These are phyloP conservation scores for Globisporangium uncinulatum DNA, from an alignment of 352 stramenopile species.

Conservation along the genomic window DNA sequence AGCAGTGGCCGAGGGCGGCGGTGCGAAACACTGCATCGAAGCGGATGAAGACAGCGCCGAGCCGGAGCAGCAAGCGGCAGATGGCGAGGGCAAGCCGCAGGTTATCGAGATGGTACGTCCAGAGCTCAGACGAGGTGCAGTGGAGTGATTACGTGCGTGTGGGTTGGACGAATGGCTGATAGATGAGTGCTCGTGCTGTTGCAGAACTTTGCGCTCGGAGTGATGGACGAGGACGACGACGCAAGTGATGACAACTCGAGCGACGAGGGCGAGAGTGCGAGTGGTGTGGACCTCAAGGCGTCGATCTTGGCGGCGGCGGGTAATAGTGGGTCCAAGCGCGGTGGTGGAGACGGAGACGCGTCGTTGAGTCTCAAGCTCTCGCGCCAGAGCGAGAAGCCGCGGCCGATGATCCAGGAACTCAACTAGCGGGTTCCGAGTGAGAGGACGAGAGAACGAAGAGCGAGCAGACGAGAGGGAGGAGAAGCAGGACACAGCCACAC, in stretches of 20 bases:
- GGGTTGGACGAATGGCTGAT: too few species aligned
- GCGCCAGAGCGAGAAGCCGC: constrained; percentile 30
- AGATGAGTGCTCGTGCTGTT: too few species aligned
- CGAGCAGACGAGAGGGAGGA: too few species aligned
- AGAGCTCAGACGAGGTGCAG: too few species aligned
- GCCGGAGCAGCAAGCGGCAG: not conserved
- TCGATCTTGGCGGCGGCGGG: constrained; percentile 4
- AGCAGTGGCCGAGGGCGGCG: constrained; percentile 47
- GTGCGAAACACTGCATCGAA: constrained; percentile 72
- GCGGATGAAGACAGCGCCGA: constrained; percentile 21
- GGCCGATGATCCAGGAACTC: constrained; percentile 70
- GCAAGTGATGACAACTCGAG: constrained; percentile 18
- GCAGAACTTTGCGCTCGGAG: constrained; percentile 72
- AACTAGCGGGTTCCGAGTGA: constrained; percentile 21
- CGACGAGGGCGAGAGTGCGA: constrained; percentile 21
- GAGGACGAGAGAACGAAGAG: not conserved
- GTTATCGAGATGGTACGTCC: constrained; percentile 80
- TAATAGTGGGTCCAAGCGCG: not conserved
- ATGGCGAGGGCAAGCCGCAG: constrained; percentile 20
- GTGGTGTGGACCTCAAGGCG: constrained; percentile 19
- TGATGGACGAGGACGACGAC: constrained; percentile 42
- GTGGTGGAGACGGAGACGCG: not conserved
- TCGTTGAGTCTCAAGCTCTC: constrained; percentile 32
- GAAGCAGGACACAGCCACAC: too few species aligned
- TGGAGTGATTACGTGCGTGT: too few species aligned